Percentiles rank a stretch among this genome's conserved stretches.
Evolutionary conservation across 768 basidiomycete genomes (phyloP).

Genomic region (Amanita pseudoporphyria): DNA sequence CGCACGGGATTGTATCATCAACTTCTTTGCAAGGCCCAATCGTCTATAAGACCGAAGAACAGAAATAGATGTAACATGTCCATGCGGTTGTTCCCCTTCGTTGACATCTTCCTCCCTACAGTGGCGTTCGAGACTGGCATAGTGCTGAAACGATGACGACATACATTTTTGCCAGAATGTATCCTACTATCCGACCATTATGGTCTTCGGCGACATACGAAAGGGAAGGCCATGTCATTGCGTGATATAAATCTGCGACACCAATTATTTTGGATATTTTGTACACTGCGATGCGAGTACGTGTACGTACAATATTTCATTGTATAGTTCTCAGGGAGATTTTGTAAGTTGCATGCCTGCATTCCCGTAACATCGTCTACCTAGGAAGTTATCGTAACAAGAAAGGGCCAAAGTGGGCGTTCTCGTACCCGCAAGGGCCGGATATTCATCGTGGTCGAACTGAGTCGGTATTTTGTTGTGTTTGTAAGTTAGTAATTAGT

Average conservation of each 20-base stretch:
- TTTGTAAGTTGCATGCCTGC: conserved; percentile 94
- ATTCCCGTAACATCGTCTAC: conserved; percentile 86
- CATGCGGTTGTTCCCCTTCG: conserved; percentile 65
- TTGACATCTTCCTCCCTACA: conserved; percentile 57
- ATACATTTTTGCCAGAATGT: conserved; percentile 94
- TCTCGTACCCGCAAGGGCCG: conserved; percentile 29
- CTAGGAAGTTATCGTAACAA: conserved; percentile 25
- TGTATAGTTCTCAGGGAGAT: conserved; percentile 90
- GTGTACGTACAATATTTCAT: conserved; percentile 61
- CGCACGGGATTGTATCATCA: conserved; percentile 93
- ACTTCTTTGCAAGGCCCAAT: conserved; percentile 86
- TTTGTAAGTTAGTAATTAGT: background rate
- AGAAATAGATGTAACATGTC: conserved; percentile 96
- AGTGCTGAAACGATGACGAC: conserved; percentile 14
- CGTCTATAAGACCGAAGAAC: conserved; percentile 87
- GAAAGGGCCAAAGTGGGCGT: background rate
- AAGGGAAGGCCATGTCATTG: conserved; percentile 90
- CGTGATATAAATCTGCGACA: conserved; percentile 76
- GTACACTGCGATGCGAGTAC: background rate
- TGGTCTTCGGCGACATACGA: conserved; percentile 93
- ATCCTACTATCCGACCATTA: conserved; percentile 87
- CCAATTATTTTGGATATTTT: conserved; percentile 6
- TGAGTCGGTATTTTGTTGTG: background rate
- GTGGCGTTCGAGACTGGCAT: background rate
- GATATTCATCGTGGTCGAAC: conserved; percentile 28